Evolutionary conservation across 495 filamentous ascomycete genomes (phyloP).

Genomic region (Haplographium delicatum): DNA sequence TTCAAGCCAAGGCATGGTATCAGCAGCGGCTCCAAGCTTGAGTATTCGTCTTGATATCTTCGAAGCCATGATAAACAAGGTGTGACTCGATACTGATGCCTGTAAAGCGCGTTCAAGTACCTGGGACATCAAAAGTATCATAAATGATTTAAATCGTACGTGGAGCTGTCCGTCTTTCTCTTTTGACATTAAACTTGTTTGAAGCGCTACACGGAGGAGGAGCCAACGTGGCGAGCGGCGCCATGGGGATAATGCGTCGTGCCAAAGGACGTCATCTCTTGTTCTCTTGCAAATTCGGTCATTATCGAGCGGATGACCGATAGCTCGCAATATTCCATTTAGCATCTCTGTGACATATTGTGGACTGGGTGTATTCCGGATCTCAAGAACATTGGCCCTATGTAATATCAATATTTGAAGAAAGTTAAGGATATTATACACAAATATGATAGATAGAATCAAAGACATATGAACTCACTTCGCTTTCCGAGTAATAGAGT

Average conservation of each 20-base stretch:
- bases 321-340: slow-evolving; percentile 37
- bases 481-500: slow-evolving; percentile 39
- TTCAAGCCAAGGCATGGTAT: slow-evolving; percentile 5
- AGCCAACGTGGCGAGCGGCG: slow-evolving; percentile 55
- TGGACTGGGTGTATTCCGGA: slow-evolving; percentile 49
- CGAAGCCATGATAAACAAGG: slow-evolving; percentile 39
- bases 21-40: slow-evolving; percentile 36
- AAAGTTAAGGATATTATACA: too few relatives aligned
- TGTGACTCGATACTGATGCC: slow-evolving; percentile 26
- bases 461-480: slow-evolving; percentile 19
- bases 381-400: slow-evolving; percentile 31
- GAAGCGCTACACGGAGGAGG: slow-evolving; percentile 50
- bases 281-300: slow-evolving; percentile 49
- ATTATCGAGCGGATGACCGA: slow-evolving; percentile 31
- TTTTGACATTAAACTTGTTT: slow-evolving; percentile 25
- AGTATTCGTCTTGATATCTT: slow-evolving; percentile 44
- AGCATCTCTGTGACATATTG: slow-evolving; percentile 53
- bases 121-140: slow-evolving; percentile 43
- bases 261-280: slow-evolving; percentile 55
- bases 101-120: slow-evolving; percentile 31
- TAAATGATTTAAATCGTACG: slow-evolving; percentile 49
- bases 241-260: slow-evolving; percentile 40
- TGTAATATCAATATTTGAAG: too few relatives aligned
- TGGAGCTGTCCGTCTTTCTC: slow-evolving; percentile 1
- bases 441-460: too few relatives aligned